phyloP scores from a whole-genome alignment of 495 filamentous ascomycete species.

The Glonium stellatum region DNA sequence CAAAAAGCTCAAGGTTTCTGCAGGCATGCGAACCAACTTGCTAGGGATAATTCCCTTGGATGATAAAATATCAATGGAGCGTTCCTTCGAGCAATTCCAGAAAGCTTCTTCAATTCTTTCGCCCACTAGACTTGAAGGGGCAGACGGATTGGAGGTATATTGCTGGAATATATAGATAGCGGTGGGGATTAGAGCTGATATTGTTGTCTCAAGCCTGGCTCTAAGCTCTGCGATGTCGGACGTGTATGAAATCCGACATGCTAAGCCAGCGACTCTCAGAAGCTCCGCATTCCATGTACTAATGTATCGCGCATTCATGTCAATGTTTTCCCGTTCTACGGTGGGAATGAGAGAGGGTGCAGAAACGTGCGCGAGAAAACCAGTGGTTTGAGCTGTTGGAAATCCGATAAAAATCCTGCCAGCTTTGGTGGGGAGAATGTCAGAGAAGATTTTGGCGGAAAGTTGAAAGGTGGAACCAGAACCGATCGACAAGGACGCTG shows the following conservation, averaged over 20 bases:
- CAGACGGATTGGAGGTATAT: conserved; percentile 81
- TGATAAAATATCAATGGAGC: conserved; percentile 78
- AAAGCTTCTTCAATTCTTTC: conserved; percentile 86
- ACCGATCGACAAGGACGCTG: conserved; percentile 41
- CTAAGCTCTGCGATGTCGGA: conserved; percentile 65
- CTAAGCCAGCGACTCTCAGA: conserved; percentile 81
- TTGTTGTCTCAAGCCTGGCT: conserved; percentile 49
- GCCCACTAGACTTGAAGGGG: conserved; percentile 72
- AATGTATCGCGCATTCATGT: conserved; percentile 90
- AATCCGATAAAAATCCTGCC: conserved; percentile 96
- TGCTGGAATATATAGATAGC: conserved; percentile 72
- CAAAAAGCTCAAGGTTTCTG: conserved; percentile 79
- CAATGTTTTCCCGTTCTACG: conserved; percentile 95
- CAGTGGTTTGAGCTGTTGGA: conserved; percentile 93
- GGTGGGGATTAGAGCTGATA: conserved; percentile 57
- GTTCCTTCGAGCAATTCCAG: conserved; percentile 78
- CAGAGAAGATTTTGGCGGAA: conserved; percentile 69
- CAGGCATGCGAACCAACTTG: conserved; percentile 67
- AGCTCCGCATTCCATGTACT: conserved; percentile 96
- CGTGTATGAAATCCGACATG: conserved; percentile 77
- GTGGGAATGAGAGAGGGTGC: conserved; percentile 96
- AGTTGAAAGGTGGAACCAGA: conserved; percentile 52
- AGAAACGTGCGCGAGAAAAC: conserved; percentile 92
- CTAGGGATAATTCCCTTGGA: conserved; percentile 76
- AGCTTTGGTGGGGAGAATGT: conserved; percentile 80